Conservation (phyloP, 192 early-diverging fungal genomes). For the Rhizoclosmatium globosum region DNA sequence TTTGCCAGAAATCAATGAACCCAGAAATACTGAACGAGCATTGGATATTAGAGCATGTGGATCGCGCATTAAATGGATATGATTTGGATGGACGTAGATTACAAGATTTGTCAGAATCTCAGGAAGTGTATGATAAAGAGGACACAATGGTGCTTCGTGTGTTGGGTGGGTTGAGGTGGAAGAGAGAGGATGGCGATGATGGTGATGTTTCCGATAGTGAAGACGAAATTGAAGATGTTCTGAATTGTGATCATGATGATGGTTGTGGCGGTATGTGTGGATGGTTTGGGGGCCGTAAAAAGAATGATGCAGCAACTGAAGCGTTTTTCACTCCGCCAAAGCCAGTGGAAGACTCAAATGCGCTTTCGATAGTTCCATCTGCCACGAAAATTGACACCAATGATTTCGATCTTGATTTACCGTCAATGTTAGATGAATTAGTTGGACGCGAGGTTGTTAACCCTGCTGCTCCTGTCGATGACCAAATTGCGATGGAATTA, state of each 20-base stretch:
- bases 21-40: conserved; percentile 8
- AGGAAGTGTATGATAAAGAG: background rate
- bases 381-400: no score
- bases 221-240: background rate
- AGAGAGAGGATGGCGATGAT: background rate
- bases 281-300: background rate
- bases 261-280: conserved; percentile 6
- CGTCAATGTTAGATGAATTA: no score
- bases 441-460: no score
- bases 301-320: background rate
- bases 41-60: conserved; percentile 30
- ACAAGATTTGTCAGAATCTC: background rate
- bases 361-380: no score
- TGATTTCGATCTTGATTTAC: no score
- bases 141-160: conserved; percentile 19
- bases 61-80: conserved; percentile 14
- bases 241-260: background rate
- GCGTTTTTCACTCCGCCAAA: background rate
- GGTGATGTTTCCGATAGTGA: background rate
- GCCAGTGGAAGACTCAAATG: background rate
- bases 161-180: conserved; percentile 15
- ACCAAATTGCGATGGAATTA: no score
- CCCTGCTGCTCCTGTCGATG: no score
- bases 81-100: background rate
- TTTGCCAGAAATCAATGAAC: background rate